These are phyloP conservation scores for Pichia sporocuriosa DNA, from an alignment of 805 yeast genomes.

Conservation along the genomic window DNA sequence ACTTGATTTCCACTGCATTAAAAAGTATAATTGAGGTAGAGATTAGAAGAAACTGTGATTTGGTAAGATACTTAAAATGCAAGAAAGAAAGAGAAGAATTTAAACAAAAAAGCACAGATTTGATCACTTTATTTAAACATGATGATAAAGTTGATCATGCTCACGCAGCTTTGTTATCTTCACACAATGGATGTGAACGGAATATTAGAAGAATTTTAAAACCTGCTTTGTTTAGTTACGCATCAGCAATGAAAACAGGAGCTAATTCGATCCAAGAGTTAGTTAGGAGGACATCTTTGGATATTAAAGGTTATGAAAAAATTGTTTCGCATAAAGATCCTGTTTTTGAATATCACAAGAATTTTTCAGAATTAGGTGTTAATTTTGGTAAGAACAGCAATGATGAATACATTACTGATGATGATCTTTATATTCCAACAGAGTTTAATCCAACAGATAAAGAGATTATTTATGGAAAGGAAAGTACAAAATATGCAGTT, in stretches of 20 bases:
- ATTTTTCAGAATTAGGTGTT: neutral
- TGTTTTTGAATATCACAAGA: neutral
- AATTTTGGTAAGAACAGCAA: neutral
- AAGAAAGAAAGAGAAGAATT: conserved; percentile 1
- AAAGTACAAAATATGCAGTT: too few species aligned
- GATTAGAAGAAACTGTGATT: neutral
- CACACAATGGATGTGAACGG: conserved; percentile 3
- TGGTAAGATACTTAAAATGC: neutral
- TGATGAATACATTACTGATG: conserved; percentile 1
- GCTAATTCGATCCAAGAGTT: neutral
- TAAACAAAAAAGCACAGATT: conserved; percentile 4
- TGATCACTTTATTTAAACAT: neutral
- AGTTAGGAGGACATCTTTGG: neutral
- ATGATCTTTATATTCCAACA: too few species aligned
- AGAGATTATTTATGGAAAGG: too few species aligned
- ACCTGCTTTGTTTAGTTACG: conserved; percentile 3
- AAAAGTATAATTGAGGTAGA: neutral
- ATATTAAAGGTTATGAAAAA: neutral
- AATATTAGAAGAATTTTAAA: neutral
- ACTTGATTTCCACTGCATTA: neutral
- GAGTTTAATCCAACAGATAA: too few species aligned
- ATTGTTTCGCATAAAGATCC: neutral
- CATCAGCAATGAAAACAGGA: neutral
- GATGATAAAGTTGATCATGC: conserved; percentile 3
- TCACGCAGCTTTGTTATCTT: neutral